These are phyloP conservation scores for Ampelocalamus luodianensis DNA, from an alignment of 176 grass and related monocot genomes.

Conservation along the genomic window DNA sequence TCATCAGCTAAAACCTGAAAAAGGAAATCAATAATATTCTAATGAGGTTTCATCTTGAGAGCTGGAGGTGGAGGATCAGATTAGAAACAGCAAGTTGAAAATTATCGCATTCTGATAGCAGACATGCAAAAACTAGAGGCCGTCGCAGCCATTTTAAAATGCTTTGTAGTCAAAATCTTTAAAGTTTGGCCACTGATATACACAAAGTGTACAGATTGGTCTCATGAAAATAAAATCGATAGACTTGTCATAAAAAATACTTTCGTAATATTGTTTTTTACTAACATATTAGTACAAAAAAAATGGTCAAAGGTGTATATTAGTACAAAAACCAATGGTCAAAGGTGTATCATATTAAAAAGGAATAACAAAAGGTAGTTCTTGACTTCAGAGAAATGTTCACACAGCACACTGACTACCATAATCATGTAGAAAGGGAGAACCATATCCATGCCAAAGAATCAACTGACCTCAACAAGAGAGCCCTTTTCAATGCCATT, in stretches of 20 bases:
- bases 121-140: not conserved
- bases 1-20: constrained; percentile 69
- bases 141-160: not conserved
- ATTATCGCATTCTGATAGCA: not conserved
- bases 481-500: constrained; percentile 81
- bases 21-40: constrained; percentile 36
- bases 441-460: constrained; percentile 19
- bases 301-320: not conserved
- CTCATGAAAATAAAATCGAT: not conserved
- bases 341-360: constrained; percentile 2
- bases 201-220: constrained; percentile 2
- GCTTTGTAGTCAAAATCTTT: not conserved
- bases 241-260: not conserved
- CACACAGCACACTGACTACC: not conserved
- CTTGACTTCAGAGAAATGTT: constrained; percentile 18
- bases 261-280: not conserved
- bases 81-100: constrained; percentile 4
- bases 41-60: not conserved
- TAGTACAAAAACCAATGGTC: not conserved
- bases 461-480: constrained; percentile 72
- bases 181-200: not conserved
- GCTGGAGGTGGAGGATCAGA: not conserved
- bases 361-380: constrained; percentile 22
- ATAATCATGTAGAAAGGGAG: not conserved
- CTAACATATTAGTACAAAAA: not conserved